These are phyloP conservation scores for Ceratocystis huliohia DNA, from an alignment of 2,329 filamentous ascomycete species.

Conservation along the genomic window DNA sequence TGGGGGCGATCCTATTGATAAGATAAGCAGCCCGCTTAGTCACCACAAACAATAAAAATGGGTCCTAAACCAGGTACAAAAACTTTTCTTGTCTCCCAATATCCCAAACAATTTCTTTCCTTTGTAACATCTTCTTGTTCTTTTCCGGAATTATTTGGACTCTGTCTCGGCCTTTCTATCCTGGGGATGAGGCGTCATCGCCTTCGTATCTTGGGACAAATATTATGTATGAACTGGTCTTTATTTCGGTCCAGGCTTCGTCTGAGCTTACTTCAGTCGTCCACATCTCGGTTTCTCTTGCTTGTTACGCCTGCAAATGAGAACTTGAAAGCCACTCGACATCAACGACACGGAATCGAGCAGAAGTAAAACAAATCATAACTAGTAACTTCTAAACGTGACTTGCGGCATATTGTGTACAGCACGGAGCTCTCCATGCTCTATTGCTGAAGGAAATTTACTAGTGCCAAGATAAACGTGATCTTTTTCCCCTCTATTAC, in stretches of 20 bases:
- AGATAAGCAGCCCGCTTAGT: neutral
- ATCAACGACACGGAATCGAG: neutral
- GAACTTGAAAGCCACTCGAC: neutral
- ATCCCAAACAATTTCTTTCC: no score
- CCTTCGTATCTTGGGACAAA: neutral
- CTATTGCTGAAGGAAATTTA: conserved; percentile 44
- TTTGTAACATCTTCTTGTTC: neutral
- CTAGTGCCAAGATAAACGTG: conserved; percentile 41
- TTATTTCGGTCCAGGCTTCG: neutral
- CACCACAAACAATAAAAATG: neutral
- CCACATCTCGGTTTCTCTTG: neutral
- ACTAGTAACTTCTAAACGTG: neutral
- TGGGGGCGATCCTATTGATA: neutral
- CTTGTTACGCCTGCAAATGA: neutral
- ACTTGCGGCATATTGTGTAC: conserved; percentile 47
- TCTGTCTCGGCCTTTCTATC: neutral
- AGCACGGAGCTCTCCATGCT: conserved; percentile 41
- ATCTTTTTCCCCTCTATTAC: conserved; percentile 38
- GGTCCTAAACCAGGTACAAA: conserved; percentile 8
- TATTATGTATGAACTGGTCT: neutral
- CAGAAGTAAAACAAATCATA: neutral
- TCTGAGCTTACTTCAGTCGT: neutral
- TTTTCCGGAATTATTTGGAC: neutral
- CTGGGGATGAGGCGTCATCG: neutral
- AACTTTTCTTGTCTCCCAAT: neutral